These are phyloP conservation scores for Rickenella mellea DNA, from an alignment of 768 basidiomycete genomes.

Conservation along the genomic window DNA sequence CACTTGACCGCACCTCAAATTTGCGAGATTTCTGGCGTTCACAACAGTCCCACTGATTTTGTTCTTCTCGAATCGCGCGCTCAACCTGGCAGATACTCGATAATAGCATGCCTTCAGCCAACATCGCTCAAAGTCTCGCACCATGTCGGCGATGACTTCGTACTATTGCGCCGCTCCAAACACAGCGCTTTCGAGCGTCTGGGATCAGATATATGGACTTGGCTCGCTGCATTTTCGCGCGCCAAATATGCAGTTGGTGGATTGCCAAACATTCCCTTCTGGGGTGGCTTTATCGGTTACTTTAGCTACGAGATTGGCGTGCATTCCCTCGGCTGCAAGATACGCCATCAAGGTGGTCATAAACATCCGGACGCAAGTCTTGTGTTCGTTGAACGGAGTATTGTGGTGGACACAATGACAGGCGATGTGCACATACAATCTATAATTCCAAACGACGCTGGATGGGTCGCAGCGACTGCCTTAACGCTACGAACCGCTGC, in stretches of 20 bases:
- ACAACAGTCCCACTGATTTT: constrained; percentile 50
- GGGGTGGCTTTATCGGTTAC: constrained; percentile 75
- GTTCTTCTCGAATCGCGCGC: constrained; percentile 71
- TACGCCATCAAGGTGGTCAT: constrained; percentile 25
- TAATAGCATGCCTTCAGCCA: constrained; percentile 52
- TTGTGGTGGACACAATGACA: constrained; percentile 51
- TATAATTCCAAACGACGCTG: constrained; percentile 42
- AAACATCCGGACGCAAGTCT: constrained; percentile 56
- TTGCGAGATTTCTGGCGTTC: constrained; percentile 55
- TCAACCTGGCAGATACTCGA: constrained; percentile 63
- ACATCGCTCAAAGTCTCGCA: constrained; percentile 52
- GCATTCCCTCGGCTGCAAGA: constrained; percentile 37
- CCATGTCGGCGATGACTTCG: constrained; percentile 35
- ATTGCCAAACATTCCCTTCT: constrained; percentile 53
- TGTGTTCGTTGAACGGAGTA: constrained; percentile 69
- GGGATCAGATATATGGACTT: constrained; percentile 57
- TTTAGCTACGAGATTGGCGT: constrained; percentile 77
- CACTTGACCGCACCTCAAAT: constrained; percentile 33
- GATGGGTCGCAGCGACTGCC: constrained; percentile 48
- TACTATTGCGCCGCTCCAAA: constrained; percentile 35
- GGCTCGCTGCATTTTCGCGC: constrained; percentile 65
- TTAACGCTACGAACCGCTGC: constrained; percentile 16
- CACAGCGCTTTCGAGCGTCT: constrained; percentile 31
- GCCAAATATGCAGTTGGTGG: constrained; percentile 38
- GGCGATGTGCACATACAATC: constrained; percentile 55